Percentiles rank a stretch among this genome's conserved stretches.
Evolutionary conservation across 2,329 filamentous ascomycete species (phyloP).

Genomic region (Claviceps citrina): DNA sequence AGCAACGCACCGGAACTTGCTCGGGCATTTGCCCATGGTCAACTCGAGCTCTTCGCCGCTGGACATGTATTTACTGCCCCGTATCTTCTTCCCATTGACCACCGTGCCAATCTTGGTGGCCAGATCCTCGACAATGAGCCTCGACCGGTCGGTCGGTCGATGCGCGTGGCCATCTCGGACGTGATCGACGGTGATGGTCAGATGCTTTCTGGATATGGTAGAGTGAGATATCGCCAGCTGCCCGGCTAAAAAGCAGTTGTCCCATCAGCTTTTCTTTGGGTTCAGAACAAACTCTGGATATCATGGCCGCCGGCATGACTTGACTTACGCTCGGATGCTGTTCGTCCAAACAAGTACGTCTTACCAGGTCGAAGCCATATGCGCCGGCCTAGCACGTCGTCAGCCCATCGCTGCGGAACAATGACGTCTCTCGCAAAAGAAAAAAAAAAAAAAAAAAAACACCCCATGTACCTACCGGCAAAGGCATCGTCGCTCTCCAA

Average conservation of each 20-base stretch:
- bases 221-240: slow-evolving; percentile 60
- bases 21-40: slow-evolving; percentile 54
- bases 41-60: slow-evolving; percentile 40
- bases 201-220: slow-evolving; percentile 76
- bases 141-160: slow-evolving; percentile 48
- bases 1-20: slow-evolving; percentile 40
- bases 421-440: background rate
- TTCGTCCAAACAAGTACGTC: slow-evolving; percentile 72
- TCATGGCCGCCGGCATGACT: too few species aligned
- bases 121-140: slow-evolving; percentile 60
- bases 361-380: slow-evolving; percentile 79
- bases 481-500: slow-evolving; percentile 44
- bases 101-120: slow-evolving; percentile 73
- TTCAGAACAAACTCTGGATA: background rate
- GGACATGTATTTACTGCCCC: slow-evolving; percentile 44
- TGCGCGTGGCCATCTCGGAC: slow-evolving; percentile 52
- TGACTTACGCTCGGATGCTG: slow-evolving; percentile 44
- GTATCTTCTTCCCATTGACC: slow-evolving; percentile 58
- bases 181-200: slow-evolving; percentile 56
- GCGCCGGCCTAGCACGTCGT: slow-evolving; percentile 25
- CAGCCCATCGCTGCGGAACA: slow-evolving; percentile 1
- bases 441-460: too few species aligned
- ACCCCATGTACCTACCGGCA: slow-evolving; percentile 24
- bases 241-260: slow-evolving; percentile 39
- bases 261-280: background rate